Conservation (phyloP, 805 yeast species). For the Saturnispora halmiae region DNA sequence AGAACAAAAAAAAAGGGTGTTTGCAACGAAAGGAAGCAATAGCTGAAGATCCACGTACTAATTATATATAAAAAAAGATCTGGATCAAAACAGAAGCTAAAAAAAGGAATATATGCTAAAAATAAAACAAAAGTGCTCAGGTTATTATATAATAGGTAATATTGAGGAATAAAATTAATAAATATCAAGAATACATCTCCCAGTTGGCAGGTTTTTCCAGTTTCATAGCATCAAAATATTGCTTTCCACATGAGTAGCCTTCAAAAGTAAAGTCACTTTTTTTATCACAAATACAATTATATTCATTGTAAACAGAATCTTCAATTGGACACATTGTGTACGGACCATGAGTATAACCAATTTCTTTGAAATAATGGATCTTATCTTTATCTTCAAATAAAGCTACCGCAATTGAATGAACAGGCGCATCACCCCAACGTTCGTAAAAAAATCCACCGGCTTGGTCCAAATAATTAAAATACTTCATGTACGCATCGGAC, state of each 20-base stretch:
- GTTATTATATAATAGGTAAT: no score
- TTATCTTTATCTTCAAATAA: conserved; percentile 47
- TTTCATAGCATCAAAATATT: conserved; percentile 24
- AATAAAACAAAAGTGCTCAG: no score
- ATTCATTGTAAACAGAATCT: conserved; percentile 19
- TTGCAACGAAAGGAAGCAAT: no score
- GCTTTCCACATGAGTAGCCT: conserved; percentile 30
- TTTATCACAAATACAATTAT: conserved; percentile 33
- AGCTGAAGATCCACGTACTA: no score
- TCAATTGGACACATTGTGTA: conserved; percentile 37
- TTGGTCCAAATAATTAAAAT: conserved; percentile 53
- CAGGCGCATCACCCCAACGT: conserved; percentile 92
- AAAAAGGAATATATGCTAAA: no score
- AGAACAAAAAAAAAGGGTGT: neutral
- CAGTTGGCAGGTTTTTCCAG: conserved; percentile 24
- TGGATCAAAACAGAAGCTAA: no score
- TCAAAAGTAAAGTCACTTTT: conserved; percentile 32
- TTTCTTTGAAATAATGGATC: conserved; percentile 62
- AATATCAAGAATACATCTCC: conserved; percentile 17
- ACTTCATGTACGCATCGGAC: conserved; percentile 44
- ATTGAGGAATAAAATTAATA: no score
- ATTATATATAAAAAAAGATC: no score
- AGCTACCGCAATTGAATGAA: conserved; percentile 72
- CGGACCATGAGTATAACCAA: conserved; percentile 62
- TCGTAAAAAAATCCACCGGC: conserved; percentile 78